Conservation (phyloP, 441 rosid species). For the Corymbia calophylla region DNA sequence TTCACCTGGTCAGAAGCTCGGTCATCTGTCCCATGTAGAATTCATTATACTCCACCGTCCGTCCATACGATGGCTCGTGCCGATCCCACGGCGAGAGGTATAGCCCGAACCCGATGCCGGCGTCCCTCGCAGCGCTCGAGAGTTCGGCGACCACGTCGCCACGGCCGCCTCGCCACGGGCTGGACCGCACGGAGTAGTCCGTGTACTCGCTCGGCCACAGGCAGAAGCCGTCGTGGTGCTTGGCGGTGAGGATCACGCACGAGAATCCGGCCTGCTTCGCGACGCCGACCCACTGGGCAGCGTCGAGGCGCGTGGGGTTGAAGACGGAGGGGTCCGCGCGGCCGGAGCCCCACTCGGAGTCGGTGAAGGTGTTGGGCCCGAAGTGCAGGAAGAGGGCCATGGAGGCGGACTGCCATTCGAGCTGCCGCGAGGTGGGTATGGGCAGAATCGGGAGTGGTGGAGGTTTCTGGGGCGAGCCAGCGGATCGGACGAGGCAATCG, state of each 20-base stretch:
- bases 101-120: slow-evolving; percentile 57
- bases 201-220: slow-evolving; percentile 83
- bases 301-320: slow-evolving; percentile 52
- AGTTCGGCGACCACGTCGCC: slow-evolving; percentile 77
- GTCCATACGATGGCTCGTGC: slow-evolving; percentile 63
- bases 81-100: slow-evolving; percentile 98
- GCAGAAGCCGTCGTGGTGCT: slow-evolving; percentile 97
- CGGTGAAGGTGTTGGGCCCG: slow-evolving; percentile 79
- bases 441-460: slow-evolving; percentile 81
- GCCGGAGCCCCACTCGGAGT: slow-evolving; percentile 93
- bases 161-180: slow-evolving; percentile 54
- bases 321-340: slow-evolving; percentile 59
- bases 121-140: slow-evolving; percentile 52
- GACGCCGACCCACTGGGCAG: slow-evolving; percentile 73
- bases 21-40: slow-evolving; percentile 77
- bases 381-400: slow-evolving; percentile 82
- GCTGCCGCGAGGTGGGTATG: slow-evolving; percentile 67
- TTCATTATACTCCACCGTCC: slow-evolving; percentile 77
- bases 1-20: slow-evolving; percentile 69
- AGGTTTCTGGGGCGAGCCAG: slow-evolving; percentile 17
- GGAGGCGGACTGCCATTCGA: slow-evolving; percentile 71
- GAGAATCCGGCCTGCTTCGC: slow-evolving; percentile 70
- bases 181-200: slow-evolving; percentile 60
- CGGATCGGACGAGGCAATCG: background rate
- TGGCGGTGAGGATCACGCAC: slow-evolving; percentile 72